Evolutionary conservation across 768 basidiomycete species (phyloP).

Genomic region (Suillus clintonianus): DNA sequence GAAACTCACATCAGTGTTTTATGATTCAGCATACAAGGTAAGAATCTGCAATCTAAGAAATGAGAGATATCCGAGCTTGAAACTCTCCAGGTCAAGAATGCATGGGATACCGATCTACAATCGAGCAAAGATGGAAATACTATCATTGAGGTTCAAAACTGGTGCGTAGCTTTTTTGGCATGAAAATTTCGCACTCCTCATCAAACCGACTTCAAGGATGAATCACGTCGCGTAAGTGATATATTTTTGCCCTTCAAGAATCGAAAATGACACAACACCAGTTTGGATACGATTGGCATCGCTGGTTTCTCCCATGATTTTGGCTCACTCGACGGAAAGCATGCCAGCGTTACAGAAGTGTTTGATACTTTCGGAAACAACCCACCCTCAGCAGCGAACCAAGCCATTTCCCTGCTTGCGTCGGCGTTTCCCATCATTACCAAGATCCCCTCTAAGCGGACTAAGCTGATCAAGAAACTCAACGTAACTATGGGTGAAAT

Average conservation of each 20-base stretch:
- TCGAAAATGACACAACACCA: conserved; percentile 13
- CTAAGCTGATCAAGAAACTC: conserved; percentile 29
- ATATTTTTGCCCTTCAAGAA: not conserved
- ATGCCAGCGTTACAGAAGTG: conserved; percentile 39
- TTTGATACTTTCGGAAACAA: conserved; percentile 37
- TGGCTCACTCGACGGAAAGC: conserved; percentile 48
- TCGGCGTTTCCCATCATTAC: conserved; percentile 36
- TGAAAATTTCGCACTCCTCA: not conserved
- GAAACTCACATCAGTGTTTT: conserved; percentile 23
- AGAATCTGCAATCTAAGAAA: not conserved
- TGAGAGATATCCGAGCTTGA: not conserved
- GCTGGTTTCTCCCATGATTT: conserved; percentile 62
- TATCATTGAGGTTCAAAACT: conserved; percentile 36
- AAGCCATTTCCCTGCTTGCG: conserved; percentile 38
- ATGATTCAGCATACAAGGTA: conserved; percentile 31
- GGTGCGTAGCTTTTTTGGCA: conserved; percentile 10
- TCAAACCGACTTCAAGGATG: conserved; percentile 17
- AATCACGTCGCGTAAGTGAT: conserved; percentile 27
- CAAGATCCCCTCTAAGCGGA: conserved; percentile 36
- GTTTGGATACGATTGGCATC: conserved; percentile 57
- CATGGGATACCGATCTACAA: conserved; percentile 26
- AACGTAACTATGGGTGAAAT: conserved; percentile 37
- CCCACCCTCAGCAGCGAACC: conserved; percentile 24
- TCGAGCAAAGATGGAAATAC: conserved; percentile 11
- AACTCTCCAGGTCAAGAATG: conserved; percentile 21